A percentile compares a stretch with the other conserved stretches of the same genome.
phyloP scores from a whole-genome alignment of 495 filamentous ascomycete genomes.

The Neurospora sp. region DNA sequence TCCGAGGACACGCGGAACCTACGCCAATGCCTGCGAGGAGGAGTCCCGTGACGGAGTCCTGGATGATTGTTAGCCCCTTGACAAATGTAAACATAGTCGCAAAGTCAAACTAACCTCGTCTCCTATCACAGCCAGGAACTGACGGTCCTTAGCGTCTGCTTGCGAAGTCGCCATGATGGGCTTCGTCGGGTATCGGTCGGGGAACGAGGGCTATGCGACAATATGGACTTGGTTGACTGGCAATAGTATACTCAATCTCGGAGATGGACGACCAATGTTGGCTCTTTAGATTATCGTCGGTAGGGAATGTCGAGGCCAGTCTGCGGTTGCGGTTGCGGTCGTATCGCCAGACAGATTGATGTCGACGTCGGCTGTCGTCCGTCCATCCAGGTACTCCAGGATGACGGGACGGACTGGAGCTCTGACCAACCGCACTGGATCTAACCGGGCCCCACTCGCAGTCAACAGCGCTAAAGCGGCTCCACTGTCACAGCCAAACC shows the following conservation, averaged over 20 bases:
- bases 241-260: not conserved
- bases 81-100: not conserved
- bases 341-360: not conserved
- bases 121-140: slow-evolving; percentile 95
- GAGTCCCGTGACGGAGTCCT: slow-evolving; percentile 91
- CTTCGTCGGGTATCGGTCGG: not conserved
- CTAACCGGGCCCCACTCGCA: not conserved
- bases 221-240: not conserved
- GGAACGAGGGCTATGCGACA: not conserved
- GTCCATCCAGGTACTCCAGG: not conserved
- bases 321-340: not conserved
- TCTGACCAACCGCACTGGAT: slow-evolving; percentile 10
- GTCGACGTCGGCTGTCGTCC: not conserved
- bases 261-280: not conserved
- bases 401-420: slow-evolving; percentile 3
- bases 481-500: not conserved
- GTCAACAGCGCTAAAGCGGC: not conserved
- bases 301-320: not conserved
- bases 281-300: not conserved
- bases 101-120: slow-evolving; percentile 61
- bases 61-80: slow-evolving; percentile 28
- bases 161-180: slow-evolving; percentile 37
- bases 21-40: slow-evolving; percentile 92
- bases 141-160: slow-evolving; percentile 70
- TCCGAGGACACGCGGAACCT: slow-evolving; percentile 25